Conservation (phyloP, 371 early-diverging fungal species). For the Mortierella sp. region DNA sequence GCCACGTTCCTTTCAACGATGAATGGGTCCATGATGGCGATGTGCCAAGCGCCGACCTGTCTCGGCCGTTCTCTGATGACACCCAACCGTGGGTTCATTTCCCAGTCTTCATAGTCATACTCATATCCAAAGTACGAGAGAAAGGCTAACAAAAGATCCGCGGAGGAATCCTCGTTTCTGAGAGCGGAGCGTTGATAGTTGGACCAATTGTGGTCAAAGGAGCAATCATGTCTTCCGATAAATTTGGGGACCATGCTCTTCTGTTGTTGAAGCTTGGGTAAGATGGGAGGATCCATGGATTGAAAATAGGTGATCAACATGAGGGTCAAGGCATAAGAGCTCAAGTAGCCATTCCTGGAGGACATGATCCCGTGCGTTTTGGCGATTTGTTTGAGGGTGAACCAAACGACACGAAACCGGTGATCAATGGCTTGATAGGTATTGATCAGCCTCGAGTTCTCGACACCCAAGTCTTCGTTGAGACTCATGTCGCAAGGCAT, state of each 20-base stretch:
- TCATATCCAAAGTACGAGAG: not conserved
- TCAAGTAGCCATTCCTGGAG: not conserved
- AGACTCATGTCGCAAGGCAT: constrained; percentile 65
- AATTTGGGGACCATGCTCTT: not conserved
- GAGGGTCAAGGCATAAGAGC: constrained; percentile 24
- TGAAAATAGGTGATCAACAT: constrained; percentile 36
- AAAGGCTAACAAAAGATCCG: constrained; percentile 58
- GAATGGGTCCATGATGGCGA: not conserved
- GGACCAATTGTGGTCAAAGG: not conserved
- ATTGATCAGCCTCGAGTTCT: constrained; percentile 66
- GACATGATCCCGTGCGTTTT: not conserved
- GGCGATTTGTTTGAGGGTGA: not conserved
- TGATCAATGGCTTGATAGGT: constrained; percentile 63
- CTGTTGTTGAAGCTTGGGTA: constrained; percentile 10
- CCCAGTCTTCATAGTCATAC: constrained; percentile 1
- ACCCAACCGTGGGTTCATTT: not conserved
- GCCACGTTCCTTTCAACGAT: no score
- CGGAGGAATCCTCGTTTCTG: constrained; percentile 60
- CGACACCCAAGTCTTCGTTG: constrained; percentile 63
- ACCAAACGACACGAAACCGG: constrained; percentile 24
- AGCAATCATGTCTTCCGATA: constrained; percentile 6
- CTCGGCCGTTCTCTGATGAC: not conserved
- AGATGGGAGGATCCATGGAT: not conserved
- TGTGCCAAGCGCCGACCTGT: not conserved
- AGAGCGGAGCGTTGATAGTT: constrained; percentile 55